phyloP scores from a whole-genome alignment of 192 early-diverging fungal species.

The Gonapodya sp. region DNA sequence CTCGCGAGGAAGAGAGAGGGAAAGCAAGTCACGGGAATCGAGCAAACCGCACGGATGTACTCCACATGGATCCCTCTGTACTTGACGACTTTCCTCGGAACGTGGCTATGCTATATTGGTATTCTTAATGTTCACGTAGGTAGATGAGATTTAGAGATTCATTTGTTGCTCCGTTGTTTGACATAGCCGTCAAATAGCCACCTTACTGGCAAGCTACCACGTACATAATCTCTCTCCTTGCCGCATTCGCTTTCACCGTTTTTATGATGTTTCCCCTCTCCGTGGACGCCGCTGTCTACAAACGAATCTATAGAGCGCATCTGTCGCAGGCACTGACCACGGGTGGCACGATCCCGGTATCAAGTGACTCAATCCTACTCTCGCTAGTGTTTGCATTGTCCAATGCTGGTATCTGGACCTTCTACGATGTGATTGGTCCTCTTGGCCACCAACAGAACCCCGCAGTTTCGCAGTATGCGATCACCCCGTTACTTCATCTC shows the following conservation, averaged over 20 bases:
- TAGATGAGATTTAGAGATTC: not conserved
- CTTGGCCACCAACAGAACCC: not conserved
- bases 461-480: not conserved
- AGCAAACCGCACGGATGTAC: not conserved
- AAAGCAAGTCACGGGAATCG: not conserved
- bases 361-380: not conserved
- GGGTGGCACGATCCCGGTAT: not conserved
- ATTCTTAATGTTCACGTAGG: not conserved
- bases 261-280: not conserved
- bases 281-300: not conserved
- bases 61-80: not conserved
- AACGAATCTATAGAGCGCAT: not conserved
- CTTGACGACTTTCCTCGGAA: not conserved
- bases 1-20: not conserved
- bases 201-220: not conserved
- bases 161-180: not conserved
- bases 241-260: not conserved
- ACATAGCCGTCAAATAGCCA: not conserved
- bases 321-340: not conserved
- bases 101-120: not conserved
- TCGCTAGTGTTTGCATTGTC: not conserved
- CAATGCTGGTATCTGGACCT: not conserved
- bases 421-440: not conserved
- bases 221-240: not conserved
- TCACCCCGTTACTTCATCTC: not conserved